These are phyloP conservation scores for Trichothecium roseum DNA, from an alignment of 2,329 filamentous ascomycete species.

Conservation along the genomic window DNA sequence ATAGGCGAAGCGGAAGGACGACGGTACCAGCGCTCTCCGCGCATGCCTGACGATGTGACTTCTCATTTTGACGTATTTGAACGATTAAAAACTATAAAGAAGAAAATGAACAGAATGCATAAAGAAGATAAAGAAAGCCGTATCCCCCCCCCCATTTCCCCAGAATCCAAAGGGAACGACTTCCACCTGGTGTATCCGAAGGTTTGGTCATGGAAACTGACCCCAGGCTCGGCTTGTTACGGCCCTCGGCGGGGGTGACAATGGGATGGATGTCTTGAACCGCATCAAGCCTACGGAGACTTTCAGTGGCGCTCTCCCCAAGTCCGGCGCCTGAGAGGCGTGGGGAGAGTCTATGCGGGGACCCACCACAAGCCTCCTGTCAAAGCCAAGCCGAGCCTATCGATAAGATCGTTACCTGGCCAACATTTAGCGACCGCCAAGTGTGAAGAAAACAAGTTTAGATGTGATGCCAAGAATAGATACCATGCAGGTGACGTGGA, in stretches of 20 bases:
- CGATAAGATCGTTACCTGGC: slow-evolving; percentile 29
- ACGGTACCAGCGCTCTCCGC: neutral
- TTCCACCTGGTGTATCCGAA: slow-evolving; percentile 1
- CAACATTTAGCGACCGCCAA: slow-evolving; percentile 19
- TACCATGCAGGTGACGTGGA: neutral
- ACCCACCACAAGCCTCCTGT: too few species aligned
- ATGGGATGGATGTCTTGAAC: slow-evolving; percentile 1
- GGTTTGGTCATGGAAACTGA: slow-evolving; percentile 1
- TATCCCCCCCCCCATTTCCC: neutral
- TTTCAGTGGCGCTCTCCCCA: too few species aligned
- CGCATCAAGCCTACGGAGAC: neutral
- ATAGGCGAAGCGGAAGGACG: slow-evolving; percentile 7
- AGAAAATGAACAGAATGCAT: neutral
- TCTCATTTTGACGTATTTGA: neutral
- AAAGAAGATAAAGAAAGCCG: neutral
- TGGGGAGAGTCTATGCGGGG: too few species aligned
- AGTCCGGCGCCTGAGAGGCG: too few species aligned
- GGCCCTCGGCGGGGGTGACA: slow-evolving; percentile 20
- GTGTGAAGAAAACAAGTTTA: slow-evolving; percentile 1
- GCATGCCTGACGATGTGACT: neutral
- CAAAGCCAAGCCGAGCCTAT: neutral
- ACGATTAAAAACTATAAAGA: neutral
- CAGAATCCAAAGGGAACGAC: neutral
- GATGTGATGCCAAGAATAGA: slow-evolving; percentile 1
- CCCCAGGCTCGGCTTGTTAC: slow-evolving; percentile 23